These are phyloP conservation scores for Hydrangea macrophylla DNA, from an alignment of 148 eudicot species.

Conservation along the genomic window DNA sequence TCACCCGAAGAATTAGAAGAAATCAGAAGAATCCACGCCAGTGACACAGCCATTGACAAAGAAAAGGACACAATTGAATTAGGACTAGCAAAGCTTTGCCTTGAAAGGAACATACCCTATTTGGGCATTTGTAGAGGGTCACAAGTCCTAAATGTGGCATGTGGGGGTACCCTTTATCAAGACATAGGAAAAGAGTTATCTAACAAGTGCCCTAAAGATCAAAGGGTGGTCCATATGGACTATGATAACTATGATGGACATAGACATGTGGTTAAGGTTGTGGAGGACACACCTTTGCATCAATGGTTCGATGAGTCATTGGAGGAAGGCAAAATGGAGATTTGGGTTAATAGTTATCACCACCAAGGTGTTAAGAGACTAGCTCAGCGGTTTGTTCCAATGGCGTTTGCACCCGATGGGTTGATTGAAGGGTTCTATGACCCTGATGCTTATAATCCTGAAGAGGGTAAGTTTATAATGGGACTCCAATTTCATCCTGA, in stretches of 20 bases:
- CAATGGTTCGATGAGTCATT: constrained; percentile 62
- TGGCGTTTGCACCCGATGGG: constrained; percentile 79
- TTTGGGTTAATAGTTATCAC: constrained; percentile 79
- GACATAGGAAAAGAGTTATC: constrained; percentile 63
- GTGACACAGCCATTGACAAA: constrained; percentile 82
- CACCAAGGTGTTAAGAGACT: constrained; percentile 85
- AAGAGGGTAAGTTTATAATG: constrained; percentile 75
- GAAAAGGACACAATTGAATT: constrained; percentile 81
- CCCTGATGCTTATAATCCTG: constrained; percentile 68
- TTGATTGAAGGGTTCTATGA: constrained; percentile 81
- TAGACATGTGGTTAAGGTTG: constrained; percentile 54
- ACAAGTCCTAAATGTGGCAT: constrained; percentile 80
- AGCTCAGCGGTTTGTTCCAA: constrained; percentile 69
- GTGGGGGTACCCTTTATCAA: constrained; percentile 81
- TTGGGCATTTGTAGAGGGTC: constrained; percentile 92
- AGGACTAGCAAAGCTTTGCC: constrained; percentile 66
- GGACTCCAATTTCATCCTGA: constrained; percentile 95
- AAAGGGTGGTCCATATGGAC: constrained; percentile 59
- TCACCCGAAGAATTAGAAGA: constrained; percentile 63
- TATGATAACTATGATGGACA: constrained; percentile 81
- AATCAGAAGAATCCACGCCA: constrained; percentile 44
- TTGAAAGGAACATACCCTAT: constrained; percentile 79
- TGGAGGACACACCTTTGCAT: constrained; percentile 59
- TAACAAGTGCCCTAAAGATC: constrained; percentile 25
- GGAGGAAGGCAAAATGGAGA: constrained; percentile 33